Base-by-base conservation (phyloP, 1,139 yeast genomes). In the Debaryomyces psychrophilus region DNA sequence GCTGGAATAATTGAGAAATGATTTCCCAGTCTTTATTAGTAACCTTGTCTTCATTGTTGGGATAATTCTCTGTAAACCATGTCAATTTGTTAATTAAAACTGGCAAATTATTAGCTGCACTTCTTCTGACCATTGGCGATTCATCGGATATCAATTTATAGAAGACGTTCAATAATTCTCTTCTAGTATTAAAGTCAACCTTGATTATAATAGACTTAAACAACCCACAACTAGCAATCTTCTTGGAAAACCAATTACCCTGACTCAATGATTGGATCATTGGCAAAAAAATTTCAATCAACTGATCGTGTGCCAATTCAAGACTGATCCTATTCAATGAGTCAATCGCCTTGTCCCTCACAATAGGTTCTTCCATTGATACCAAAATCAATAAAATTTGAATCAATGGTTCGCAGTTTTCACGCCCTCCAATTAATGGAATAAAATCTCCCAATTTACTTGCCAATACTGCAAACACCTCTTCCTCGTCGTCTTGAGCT, bases 401-500 rank as follows among this genome's bases (percentile, higher is more conserved):
- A 51, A 95, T 77, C 56, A 95, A 73, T 12, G 87, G 77, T 52
- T 87, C 83, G 37, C 93, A 88, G 65, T 84, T 77, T 56, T 85
- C 82, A 41, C 85, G 76, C 27, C 99, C 99, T 36, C 99, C 99
- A 49, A 95, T 83, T 53, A 72, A 61, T 55, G 97, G 96, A 33
- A 92, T 82, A 63, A 95, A 93, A 47, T 81, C 82, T 36, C 96
- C 96, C 56, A 95, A 72, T 70, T 92, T 93, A 56, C 87, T 88
- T 3, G 98, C 98, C 55, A 95, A 78, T 15, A 90, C 95, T 1
- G 97, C 90, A 67, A 93, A 85, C 7, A 95, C 97, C 68, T 95
- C 99, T 66, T 95, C 99, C 68, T 95, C 99, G 64, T 95, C 99
- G 60, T 93, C 99, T 57, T 93, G 97, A 8, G 97, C 92, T 37